Base-by-base conservation (phyloP, 2,329 filamentous ascomycete genomes). In the Blumeria graminis region DNA sequence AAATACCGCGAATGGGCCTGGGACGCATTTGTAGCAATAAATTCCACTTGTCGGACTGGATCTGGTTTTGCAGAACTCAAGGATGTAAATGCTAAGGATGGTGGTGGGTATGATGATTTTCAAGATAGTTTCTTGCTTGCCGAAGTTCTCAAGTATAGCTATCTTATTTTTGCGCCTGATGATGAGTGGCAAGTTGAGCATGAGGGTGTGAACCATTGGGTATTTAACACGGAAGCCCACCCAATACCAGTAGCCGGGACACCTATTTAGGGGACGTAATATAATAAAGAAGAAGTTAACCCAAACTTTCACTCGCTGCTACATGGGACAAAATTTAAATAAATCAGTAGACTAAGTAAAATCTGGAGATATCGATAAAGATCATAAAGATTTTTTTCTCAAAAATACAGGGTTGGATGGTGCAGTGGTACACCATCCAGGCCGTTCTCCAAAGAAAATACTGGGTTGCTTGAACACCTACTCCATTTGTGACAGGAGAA, bases 61-160 rank as follows among this genome's bases (percentile, higher is more conserved):
- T 80, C 76, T 22, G 87, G 84, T 7, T 93, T 80, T 68, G 76
- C 76, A 11, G 74, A 76, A 34, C 70, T 93, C 56, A 66, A 63
- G 0, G 68, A 93, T 65, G 84, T 93, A 50, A 86, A 84, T 61
- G 69, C 68, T 32, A 62, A 64, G 3, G 72, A 71, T 34, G 85
- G 84, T 9, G 84, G 83, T 0, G 68, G 69, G 0, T 78, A 75
- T 58, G 68, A 69, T 46, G 78, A 94, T 66, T 81, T 82, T 66
- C 84, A 90, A 73, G 86, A 94, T 70, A 89, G 83, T 63, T 94
- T 92, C 70, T 81, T 84, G 72, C 87, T 93, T 67, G 86, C 87
- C 0, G 87, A 94, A 71, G 83, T 88, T 60, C 66, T 94, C 67
- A 94, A 94, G 73, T 93, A 93, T 67, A 72, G 76, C 57, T 93